Evolutionary conservation across 352 stramenopile species (phyloP).

Genomic region (Globisporangium acanthophoron): DNA sequence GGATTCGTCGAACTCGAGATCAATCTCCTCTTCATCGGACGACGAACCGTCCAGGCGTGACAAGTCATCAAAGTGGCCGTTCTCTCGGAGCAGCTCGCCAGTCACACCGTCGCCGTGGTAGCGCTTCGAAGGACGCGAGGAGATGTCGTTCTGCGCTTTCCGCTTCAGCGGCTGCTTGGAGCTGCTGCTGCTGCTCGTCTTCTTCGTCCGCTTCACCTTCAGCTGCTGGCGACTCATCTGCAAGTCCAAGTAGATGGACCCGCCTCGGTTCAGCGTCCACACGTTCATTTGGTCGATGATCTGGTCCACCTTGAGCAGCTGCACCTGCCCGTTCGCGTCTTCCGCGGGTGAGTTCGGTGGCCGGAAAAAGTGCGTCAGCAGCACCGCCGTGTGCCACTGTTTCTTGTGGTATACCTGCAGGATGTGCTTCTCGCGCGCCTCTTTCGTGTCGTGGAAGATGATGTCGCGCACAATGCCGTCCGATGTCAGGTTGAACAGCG

Average conservation of each 20-base stretch:
- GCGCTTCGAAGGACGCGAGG: conserved; percentile 35
- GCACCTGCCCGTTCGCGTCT: conserved; percentile 65
- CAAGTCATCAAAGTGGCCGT: conserved; percentile 11
- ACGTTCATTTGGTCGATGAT: conserved; percentile 88
- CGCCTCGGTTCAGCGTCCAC: conserved; percentile 77
- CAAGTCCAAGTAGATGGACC: conserved; percentile 82
- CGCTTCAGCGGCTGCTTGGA: conserved; percentile 24
- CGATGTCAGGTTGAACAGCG: conserved; percentile 85
- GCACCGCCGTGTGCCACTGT: conserved; percentile 77
- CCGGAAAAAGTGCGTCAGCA: conserved; percentile 82
- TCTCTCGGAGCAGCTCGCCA: neutral
- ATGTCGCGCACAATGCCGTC: conserved; percentile 82
- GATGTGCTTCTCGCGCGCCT: conserved; percentile 80
- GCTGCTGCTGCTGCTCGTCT: conserved; percentile 15
- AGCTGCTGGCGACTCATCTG: conserved; percentile 84
- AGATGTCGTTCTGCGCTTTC: conserved; percentile 30
- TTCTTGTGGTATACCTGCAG: conserved; percentile 83
- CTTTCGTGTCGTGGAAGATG: conserved; percentile 85
- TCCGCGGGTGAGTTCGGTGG: conserved; percentile 68
- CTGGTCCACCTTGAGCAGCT: conserved; percentile 81
- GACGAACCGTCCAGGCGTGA: conserved; percentile 16
- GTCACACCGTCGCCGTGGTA: conserved; percentile 3
- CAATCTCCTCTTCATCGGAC: conserved; percentile 54
- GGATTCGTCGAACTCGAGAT: conserved; percentile 61
- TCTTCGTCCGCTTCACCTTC: conserved; percentile 70